Conservation (phyloP, 495 filamentous ascomycete genomes). For the Penicillium taxi region DNA sequence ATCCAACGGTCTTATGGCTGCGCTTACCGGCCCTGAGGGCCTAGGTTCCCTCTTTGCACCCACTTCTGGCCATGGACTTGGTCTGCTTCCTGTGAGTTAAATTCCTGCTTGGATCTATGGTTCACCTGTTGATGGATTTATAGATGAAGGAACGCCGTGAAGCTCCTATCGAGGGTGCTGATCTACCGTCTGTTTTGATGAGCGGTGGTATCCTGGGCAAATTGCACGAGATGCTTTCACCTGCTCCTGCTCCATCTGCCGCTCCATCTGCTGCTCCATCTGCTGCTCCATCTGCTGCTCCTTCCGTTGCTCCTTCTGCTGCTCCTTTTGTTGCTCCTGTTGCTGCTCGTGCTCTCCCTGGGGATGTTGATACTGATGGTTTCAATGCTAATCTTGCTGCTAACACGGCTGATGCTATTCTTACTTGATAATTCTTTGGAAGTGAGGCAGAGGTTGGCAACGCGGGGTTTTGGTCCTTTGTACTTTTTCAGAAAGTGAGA, state of each 20-base stretch:
- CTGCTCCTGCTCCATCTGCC: conserved; percentile 1
- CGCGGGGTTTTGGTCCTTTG: background rate
- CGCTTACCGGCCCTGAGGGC: conserved; percentile 10
- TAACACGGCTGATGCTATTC: too few species aligned
- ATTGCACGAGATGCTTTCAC: conserved; percentile 9
- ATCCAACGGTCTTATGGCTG: conserved; percentile 3
- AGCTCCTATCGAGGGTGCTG: conserved; percentile 18
- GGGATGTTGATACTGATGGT: conserved; percentile 2
- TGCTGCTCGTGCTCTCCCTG: conserved; percentile 7
- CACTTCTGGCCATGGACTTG: conserved; percentile 19
- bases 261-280: too few species aligned
- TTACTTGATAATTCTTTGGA: too few species aligned
- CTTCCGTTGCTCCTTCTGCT: background rate
- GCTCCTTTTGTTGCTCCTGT: conserved; percentile 3
- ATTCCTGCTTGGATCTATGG: too few species aligned
- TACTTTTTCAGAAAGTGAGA: background rate
- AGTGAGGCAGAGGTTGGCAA: background rate
- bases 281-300: background rate
- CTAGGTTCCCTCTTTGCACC: conserved; percentile 14
- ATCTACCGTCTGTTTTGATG: conserved; percentile 13
- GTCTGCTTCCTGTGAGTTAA: conserved; percentile 17
- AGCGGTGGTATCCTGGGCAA: conserved; percentile 14
- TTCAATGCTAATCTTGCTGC: too few species aligned
- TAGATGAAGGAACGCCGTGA: conserved; percentile 19
- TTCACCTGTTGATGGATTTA: too few species aligned